phyloP scores from a whole-genome alignment of 331 rosid species.

The Quercus lobata region DNA sequence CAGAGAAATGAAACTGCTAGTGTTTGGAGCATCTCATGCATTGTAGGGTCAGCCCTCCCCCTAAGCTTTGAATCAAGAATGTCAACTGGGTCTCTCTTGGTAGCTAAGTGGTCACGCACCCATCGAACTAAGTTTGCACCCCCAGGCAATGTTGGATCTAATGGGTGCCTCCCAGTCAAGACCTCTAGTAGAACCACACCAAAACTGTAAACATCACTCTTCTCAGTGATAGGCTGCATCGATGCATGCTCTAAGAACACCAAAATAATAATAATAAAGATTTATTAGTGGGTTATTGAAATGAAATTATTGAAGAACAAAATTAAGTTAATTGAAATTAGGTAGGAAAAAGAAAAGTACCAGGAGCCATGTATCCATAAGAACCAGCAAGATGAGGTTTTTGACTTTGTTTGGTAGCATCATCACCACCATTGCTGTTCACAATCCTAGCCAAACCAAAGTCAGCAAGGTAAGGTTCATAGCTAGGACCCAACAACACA shows the following conservation, averaged over 20 bases:
- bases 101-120: slow-evolving; percentile 65
- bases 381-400: slow-evolving; percentile 66
- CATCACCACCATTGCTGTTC: slow-evolving; percentile 22
- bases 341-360: slow-evolving; percentile 27
- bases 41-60: slow-evolving; percentile 54
- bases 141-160: slow-evolving; percentile 77
- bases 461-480: slow-evolving; percentile 71
- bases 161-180: slow-evolving; percentile 85
- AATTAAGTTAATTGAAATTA: not conserved
- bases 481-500: slow-evolving; percentile 59
- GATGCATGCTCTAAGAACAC: slow-evolving; percentile 57
- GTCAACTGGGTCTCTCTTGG: slow-evolving; percentile 39
- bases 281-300: not conserved
- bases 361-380: slow-evolving; percentile 93
- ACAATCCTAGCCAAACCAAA: slow-evolving; percentile 59
- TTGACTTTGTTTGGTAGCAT: slow-evolving; percentile 29
- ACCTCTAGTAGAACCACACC: slow-evolving; percentile 81
- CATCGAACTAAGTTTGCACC: slow-evolving; percentile 71
- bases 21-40: slow-evolving; percentile 74
- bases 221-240: slow-evolving; percentile 60
- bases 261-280: slow-evolving; percentile 6
- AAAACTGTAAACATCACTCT: slow-evolving; percentile 80
- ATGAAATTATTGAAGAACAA: not conserved
- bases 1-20: slow-evolving; percentile 75
- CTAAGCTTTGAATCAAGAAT: slow-evolving; percentile 72